phyloP scores from a whole-genome alignment of 164 flowering plant species.

The Vitis rupestris region DNA sequence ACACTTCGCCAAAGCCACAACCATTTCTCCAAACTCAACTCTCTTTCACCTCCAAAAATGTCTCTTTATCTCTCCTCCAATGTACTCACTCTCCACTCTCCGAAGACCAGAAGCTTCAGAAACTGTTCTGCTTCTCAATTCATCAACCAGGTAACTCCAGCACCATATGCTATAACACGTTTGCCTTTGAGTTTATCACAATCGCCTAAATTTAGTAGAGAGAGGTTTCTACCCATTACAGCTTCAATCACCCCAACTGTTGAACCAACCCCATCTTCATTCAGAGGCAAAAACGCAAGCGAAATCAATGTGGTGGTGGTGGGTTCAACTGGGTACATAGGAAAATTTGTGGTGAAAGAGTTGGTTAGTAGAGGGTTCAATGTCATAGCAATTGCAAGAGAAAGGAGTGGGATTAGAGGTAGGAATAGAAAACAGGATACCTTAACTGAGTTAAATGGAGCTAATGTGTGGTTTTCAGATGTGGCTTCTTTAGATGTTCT shows the following conservation, averaged over 20 bases:
- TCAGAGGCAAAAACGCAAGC: slow-evolving; percentile 59
- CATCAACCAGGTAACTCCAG: slow-evolving; percentile 35
- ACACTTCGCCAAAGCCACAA: neutral
- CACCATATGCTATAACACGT: slow-evolving; percentile 13
- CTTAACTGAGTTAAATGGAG: slow-evolving; percentile 53
- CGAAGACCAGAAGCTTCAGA: slow-evolving; percentile 23
- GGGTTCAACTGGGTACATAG: slow-evolving; percentile 95
- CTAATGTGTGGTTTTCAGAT: slow-evolving; percentile 77
- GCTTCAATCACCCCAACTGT: slow-evolving; percentile 34
- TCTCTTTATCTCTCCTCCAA: slow-evolving; percentile 32
- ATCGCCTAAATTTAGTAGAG: slow-evolving; percentile 22
- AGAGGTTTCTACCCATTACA: slow-evolving; percentile 22
- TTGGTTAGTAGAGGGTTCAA: slow-evolving; percentile 71
- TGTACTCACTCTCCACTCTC: slow-evolving; percentile 28
- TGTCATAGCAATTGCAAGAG: slow-evolving; percentile 82
- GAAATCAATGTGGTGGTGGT: slow-evolving; percentile 79
- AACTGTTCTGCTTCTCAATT: slow-evolving; percentile 29
- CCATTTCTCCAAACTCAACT: neutral
- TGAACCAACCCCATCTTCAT: slow-evolving; percentile 38
- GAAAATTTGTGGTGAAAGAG: slow-evolving; percentile 81
- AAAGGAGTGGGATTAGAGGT: slow-evolving; percentile 83
- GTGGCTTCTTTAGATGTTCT: slow-evolving; percentile 59
- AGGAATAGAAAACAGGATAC: slow-evolving; percentile 60
- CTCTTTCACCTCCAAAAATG: slow-evolving; percentile 21
- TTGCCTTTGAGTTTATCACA: slow-evolving; percentile 17